phyloP scores from a whole-genome alignment of 169 alveolate genomes.

The Cryptosporidium sp. region DNA sequence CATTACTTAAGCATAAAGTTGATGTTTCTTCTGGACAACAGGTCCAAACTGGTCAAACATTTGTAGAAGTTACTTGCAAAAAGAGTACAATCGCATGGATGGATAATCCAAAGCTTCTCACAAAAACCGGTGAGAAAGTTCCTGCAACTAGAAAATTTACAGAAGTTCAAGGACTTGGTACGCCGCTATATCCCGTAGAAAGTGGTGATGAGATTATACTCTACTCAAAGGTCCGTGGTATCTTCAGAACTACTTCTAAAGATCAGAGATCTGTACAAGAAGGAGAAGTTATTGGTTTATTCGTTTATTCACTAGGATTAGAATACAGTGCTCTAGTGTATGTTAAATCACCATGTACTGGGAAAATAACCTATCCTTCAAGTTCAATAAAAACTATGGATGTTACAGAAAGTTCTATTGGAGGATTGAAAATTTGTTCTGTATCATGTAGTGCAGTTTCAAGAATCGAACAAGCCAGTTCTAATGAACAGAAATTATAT shows the following conservation, averaged over 20 bases:
- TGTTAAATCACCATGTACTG: conserved; percentile 11
- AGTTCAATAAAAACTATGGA: not conserved
- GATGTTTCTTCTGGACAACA: not conserved
- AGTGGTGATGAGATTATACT: not conserved
- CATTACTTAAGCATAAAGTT: not conserved
- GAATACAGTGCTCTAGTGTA: not conserved
- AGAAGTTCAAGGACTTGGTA: conserved; percentile 6
- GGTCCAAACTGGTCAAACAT: conserved; percentile 18
- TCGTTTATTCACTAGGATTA: not conserved
- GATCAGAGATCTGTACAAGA: not conserved
- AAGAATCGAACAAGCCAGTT: not conserved
- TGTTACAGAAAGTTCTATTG: not conserved
- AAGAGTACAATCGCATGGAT: conserved; percentile 3
- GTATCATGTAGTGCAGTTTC: not conserved
- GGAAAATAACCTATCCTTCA: conserved; percentile 1
- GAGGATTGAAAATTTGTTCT: not conserved
- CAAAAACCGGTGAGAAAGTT: not conserved
- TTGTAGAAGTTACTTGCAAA: not conserved
- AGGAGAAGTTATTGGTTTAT: not conserved
- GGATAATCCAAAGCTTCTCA: not conserved
- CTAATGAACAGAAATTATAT: not conserved
- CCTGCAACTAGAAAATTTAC: not conserved
- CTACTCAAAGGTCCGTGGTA: not conserved
- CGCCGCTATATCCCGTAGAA: conserved; percentile 17
- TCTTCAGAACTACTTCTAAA: not conserved